These are phyloP conservation scores for Hypsizygus marmoreus DNA, from an alignment of 768 basidiomycete species.

Conservation along the genomic window DNA sequence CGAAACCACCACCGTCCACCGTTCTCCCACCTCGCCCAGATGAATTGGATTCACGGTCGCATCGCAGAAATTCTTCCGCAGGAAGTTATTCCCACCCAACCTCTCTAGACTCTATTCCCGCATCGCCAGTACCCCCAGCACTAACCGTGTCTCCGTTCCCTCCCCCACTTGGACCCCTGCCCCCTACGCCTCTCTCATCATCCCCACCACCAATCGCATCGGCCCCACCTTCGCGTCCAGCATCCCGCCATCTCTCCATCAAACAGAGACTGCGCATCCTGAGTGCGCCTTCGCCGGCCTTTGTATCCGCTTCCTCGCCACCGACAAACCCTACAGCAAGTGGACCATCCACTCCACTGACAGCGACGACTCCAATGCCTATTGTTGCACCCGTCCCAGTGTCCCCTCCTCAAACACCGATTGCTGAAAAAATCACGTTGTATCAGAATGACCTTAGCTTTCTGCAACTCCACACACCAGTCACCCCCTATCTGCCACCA, in stretches of 20 bases:
- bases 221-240: constrained; percentile 42
- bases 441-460: constrained; percentile 61
- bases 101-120: constrained; percentile 44
- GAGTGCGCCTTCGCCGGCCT: constrained; percentile 53
- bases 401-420: constrained; percentile 50
- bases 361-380: neutral
- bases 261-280: constrained; percentile 69
- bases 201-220: constrained; percentile 28
- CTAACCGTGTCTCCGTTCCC: constrained; percentile 14
- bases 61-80: constrained; percentile 38
- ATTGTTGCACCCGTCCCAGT: neutral
- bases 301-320: constrained; percentile 25
- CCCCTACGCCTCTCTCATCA: constrained; percentile 18
- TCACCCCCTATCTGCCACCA: constrained; percentile 36
- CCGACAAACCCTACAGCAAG: constrained; percentile 24
- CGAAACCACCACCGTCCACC: constrained; percentile 62
- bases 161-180: constrained; percentile 19
- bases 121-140: constrained; percentile 42
- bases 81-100: constrained; percentile 28
- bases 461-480: constrained; percentile 53
- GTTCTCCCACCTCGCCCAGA: constrained; percentile 70
- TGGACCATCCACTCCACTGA: constrained; percentile 10
- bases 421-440: constrained; percentile 62
- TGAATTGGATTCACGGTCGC: constrained; percentile 39
- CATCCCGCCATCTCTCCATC: constrained; percentile 45